phyloP scores from a whole-genome alignment of 75 land plant genomes.

The Azolla pinnata region DNA sequence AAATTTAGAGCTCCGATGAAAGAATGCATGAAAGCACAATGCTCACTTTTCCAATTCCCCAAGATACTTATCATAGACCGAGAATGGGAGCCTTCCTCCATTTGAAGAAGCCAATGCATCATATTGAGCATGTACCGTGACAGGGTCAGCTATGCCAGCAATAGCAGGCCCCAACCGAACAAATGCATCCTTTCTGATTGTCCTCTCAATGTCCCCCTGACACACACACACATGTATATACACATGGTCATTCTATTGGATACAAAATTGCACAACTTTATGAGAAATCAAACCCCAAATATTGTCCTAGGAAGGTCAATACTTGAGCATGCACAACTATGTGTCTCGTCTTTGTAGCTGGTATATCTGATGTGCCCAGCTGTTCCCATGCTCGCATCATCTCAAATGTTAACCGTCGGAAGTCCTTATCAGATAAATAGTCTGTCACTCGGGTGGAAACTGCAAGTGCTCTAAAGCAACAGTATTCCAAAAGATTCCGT shows the following conservation, averaged over 20 bases:
- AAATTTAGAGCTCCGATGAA: background rate
- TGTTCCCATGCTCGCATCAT: constrained; percentile 81
- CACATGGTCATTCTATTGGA: too few relatives aligned
- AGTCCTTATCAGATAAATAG: constrained; percentile 38
- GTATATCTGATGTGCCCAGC: constrained; percentile 48
- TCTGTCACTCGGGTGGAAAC: constrained; percentile 12
- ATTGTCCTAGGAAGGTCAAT: background rate
- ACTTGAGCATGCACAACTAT: too few relatives aligned
- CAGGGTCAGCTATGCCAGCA: constrained; percentile 61
- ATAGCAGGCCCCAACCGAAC: constrained; percentile 63
- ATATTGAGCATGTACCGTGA: constrained; percentile 67
- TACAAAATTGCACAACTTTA: too few relatives aligned
- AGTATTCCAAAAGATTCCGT: constrained; percentile 50
- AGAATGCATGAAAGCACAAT: too few relatives aligned
- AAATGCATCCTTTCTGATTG: constrained; percentile 72
- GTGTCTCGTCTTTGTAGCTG: constrained; percentile 42
- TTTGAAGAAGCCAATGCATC: constrained; percentile 61
- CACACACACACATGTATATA: background rate
- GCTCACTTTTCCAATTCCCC: constrained; percentile 67
- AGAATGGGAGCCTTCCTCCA: constrained; percentile 57
- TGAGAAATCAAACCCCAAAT: background rate
- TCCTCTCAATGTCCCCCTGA: constrained; percentile 59
- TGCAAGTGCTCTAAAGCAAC: constrained; percentile 35
- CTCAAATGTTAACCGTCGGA: constrained; percentile 48
- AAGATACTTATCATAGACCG: constrained; percentile 71